These are phyloP conservation scores for Yamadazyma nakazawae DNA, from an alignment of 805 yeast species.

Conservation along the genomic window DNA sequence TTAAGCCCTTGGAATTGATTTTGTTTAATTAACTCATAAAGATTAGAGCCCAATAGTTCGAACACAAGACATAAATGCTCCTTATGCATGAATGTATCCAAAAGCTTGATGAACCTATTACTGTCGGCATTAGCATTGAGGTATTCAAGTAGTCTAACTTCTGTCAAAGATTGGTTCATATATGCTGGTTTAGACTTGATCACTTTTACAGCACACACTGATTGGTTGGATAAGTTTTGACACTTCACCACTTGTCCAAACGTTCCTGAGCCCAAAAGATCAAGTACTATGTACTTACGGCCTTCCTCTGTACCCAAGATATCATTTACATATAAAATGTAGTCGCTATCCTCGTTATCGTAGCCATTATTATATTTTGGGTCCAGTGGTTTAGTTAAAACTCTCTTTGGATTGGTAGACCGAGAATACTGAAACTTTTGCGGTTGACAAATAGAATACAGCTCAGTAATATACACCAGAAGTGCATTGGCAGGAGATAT, in stretches of 20 bases:
- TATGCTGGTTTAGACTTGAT: slow-evolving; percentile 90
- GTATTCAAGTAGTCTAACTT: slow-evolving; percentile 80
- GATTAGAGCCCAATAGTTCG: slow-evolving; percentile 81
- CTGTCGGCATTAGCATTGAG: slow-evolving; percentile 64
- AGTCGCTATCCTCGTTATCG: slow-evolving; percentile 87
- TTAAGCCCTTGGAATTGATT: slow-evolving; percentile 90
- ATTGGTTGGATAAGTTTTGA: slow-evolving; percentile 74
- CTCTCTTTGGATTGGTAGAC: slow-evolving; percentile 85
- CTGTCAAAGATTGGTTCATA: slow-evolving; percentile 86
- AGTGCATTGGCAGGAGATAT: slow-evolving; percentile 80
- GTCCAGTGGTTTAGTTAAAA: slow-evolving; percentile 87
- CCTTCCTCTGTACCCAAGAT: slow-evolving; percentile 84
- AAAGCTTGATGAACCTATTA: slow-evolving; percentile 71
- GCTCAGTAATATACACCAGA: slow-evolving; percentile 70
- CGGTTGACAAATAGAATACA: slow-evolving; percentile 84
- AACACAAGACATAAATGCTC: slow-evolving; percentile 91
- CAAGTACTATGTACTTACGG: slow-evolving; percentile 82
- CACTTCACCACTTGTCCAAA: slow-evolving; percentile 98
- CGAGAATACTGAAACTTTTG: slow-evolving; percentile 71
- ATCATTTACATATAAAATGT: slow-evolving; percentile 91
- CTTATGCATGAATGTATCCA: slow-evolving; percentile 88
- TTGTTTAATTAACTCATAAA: slow-evolving; percentile 87
- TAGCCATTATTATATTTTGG: slow-evolving; percentile 75
- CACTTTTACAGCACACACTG: slow-evolving; percentile 90
- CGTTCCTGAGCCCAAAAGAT: slow-evolving; percentile 92